A percentile compares a stretch with the other conserved stretches of the same genome.
These are phyloP conservation scores for Alternaria ventricosa DNA, from an alignment of 2,329 filamentous ascomycete species.

Conservation along the genomic window DNA sequence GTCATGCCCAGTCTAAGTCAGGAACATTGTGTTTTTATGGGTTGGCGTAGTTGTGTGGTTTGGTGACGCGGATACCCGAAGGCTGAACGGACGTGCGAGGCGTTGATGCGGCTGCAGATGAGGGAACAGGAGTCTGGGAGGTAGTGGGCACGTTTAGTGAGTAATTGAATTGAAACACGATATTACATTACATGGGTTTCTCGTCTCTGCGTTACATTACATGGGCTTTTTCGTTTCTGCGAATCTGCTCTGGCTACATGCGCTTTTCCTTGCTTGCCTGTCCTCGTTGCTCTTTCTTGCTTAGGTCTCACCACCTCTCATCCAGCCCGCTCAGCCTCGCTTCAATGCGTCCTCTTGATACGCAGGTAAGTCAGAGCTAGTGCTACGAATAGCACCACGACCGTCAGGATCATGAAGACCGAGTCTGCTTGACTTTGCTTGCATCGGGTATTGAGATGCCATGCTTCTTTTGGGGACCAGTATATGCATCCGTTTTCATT, in stretches of 20 bases:
- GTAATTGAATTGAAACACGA: not conserved
- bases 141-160: not conserved
- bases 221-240: not conserved
- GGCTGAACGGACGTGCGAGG: not conserved
- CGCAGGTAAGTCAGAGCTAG: not conserved
- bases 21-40: not conserved
- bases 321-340: not conserved
- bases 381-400: not conserved
- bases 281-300: not conserved
- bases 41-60: slow-evolving; percentile 2
- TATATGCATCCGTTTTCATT: not conserved
- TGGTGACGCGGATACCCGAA: not conserved
- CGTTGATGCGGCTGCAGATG: not conserved
- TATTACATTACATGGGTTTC: not conserved
- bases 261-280: not conserved
- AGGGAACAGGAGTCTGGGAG: not conserved
- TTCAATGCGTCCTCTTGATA: not conserved
- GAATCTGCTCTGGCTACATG: not conserved
- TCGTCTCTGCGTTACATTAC: not conserved
- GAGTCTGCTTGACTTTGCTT: not conserved
- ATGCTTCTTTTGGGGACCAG: not conserved
- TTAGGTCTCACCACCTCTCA: not conserved
- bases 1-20: slow-evolving; percentile 33
- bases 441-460: not conserved
- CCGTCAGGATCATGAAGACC: not conserved